A percentile compares a stretch with the other conserved stretches of the same genome.
Conservation (phyloP, 164 flowering plant genomes). For the Stephania cephalantha region DNA sequence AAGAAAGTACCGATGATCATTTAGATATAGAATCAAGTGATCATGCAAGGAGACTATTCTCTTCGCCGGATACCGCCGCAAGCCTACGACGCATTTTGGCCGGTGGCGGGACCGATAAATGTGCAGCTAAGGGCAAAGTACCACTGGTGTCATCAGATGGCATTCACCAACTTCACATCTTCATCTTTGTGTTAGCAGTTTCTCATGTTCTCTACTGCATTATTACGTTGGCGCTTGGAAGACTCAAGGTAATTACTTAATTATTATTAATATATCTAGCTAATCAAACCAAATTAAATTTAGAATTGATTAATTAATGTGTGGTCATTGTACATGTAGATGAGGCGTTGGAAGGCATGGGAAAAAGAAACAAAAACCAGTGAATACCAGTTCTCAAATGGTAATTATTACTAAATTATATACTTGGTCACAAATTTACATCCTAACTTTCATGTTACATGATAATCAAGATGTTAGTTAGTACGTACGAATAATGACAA, state of each 20-base stretch:
- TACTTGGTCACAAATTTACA: too few relatives aligned
- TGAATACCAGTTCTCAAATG: slow-evolving; percentile 62
- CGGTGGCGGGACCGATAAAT: slow-evolving; percentile 27
- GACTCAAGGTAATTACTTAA: slow-evolving; percentile 38
- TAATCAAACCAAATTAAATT: too few relatives aligned
- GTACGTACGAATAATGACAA: too few relatives aligned
- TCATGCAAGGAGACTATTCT: slow-evolving; percentile 35
- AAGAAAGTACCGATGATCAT: not conserved
- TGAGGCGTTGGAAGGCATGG: slow-evolving; percentile 75
- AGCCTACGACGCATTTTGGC: slow-evolving; percentile 37
- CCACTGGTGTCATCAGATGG: slow-evolving; percentile 24
- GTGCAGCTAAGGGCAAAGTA: slow-evolving; percentile 29
- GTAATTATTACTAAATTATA: not conserved
- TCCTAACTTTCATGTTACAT: too few relatives aligned
- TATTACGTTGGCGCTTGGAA: slow-evolving; percentile 49
- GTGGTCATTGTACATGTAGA: slow-evolving; percentile 25
- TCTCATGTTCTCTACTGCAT: slow-evolving; percentile 57
- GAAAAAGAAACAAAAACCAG: slow-evolving; percentile 57
- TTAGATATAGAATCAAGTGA: not conserved
- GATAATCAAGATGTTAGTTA: too few relatives aligned
- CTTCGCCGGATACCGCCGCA: not conserved
- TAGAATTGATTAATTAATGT: not conserved
- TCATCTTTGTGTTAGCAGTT: slow-evolving; percentile 60
- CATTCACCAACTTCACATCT: slow-evolving; percentile 66
- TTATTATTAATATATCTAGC: not conserved